A percentile compares a stretch with the other conserved stretches of the same genome.
These are phyloP conservation scores for Berberis vulgaris DNA, from an alignment of 164 flowering plant genomes.

Conservation along the genomic window DNA sequence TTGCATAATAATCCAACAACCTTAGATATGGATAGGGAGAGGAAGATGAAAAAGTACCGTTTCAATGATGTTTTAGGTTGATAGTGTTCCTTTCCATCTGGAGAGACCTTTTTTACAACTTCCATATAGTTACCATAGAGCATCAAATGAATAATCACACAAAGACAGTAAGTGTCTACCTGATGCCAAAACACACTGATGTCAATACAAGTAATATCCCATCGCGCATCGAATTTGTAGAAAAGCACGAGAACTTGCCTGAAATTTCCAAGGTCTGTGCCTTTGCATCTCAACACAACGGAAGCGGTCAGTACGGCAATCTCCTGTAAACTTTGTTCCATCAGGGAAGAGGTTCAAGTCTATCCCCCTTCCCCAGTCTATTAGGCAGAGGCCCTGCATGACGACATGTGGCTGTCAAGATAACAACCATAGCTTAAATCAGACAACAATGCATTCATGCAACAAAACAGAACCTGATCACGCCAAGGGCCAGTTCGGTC, in stretches of 20 bases:
- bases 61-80: constrained; percentile 55
- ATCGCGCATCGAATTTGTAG: not conserved
- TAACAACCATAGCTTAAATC: not conserved
- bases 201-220: not conserved
- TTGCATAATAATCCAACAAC: too few relatives aligned
- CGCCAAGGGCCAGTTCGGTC: constrained; percentile 65
- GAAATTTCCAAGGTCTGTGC: constrained; percentile 76
- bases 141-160: constrained; percentile 85
- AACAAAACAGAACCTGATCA: constrained; percentile 54
- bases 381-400: constrained; percentile 92
- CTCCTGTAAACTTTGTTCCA: constrained; percentile 53
- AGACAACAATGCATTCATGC: not conserved
- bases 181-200: constrained; percentile 16
- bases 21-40: too few relatives aligned
- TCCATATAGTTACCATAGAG: constrained; percentile 71
- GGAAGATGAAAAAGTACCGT: constrained; percentile 32
- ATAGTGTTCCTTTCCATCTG: constrained; percentile 49
- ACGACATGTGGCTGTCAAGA: not conserved
- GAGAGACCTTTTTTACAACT: constrained; percentile 39
- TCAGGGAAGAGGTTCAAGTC: constrained; percentile 69
- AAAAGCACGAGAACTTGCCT: constrained; percentile 33
- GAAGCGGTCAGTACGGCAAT: constrained; percentile 85
- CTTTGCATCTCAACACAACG: constrained; percentile 88
- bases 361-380: constrained; percentile 97
- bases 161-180: constrained; percentile 89